A percentile compares a stretch with the other conserved stretches of the same genome.
phyloP scores from a whole-genome alignment of 2,329 filamentous ascomycete genomes.

The Cercospora zeae-maydis region DNA sequence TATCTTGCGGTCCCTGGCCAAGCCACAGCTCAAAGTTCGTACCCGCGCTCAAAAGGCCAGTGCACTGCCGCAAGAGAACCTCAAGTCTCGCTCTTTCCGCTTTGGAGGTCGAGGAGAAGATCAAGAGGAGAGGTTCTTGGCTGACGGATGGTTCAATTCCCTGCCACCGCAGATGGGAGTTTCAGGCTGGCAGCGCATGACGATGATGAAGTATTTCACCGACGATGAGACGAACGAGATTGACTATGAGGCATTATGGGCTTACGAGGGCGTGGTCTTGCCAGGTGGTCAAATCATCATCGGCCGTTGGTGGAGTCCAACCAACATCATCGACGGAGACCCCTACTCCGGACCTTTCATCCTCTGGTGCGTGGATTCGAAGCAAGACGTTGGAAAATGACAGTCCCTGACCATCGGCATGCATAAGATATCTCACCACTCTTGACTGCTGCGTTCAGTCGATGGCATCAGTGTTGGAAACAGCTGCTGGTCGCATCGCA shows the following conservation, averaged over 20 bases:
- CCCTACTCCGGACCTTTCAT: constrained; percentile 43
- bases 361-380: constrained; percentile 36
- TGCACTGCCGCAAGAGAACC: not conserved
- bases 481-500: not conserved
- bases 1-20: constrained; percentile 37
- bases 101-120: constrained; percentile 42
- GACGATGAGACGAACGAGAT: constrained; percentile 29
- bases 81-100: constrained; percentile 29
- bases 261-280: constrained; percentile 49
- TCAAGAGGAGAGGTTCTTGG: constrained; percentile 33
- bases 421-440: not conserved
- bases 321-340: constrained; percentile 25
- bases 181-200: constrained; percentile 53
- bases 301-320: constrained; percentile 47
- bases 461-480: not conserved
- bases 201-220: constrained; percentile 52
- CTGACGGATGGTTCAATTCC: constrained; percentile 49
- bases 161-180: constrained; percentile 49
- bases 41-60: constrained; percentile 36
- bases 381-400: not conserved
- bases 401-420: not conserved
- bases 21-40: constrained; percentile 19
- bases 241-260: constrained; percentile 42
- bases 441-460: not conserved
- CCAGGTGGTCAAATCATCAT: constrained; percentile 48